phyloP scores from a whole-genome alignment of 1,139 yeast genomes.

The Saccharomyces uvarum region DNA sequence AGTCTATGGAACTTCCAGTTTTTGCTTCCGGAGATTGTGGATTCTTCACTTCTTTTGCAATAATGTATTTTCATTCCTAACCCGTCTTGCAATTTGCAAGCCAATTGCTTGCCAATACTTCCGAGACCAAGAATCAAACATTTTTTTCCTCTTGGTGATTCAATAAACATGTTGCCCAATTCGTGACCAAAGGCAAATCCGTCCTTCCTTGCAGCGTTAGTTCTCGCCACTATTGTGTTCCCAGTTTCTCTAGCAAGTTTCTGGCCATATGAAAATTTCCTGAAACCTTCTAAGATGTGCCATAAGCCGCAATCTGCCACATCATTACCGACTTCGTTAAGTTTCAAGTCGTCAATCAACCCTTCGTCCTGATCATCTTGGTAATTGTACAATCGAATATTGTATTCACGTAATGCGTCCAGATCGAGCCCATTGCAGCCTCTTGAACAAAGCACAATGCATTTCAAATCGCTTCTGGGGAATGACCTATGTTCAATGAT shows the following conservation, averaged over 20 bases:
- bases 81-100: conserved; percentile 41
- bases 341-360: conserved; percentile 7
- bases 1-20: conserved; percentile 38
- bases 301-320: conserved; percentile 79
- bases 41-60: conserved; percentile 44
- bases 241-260: conserved; percentile 32
- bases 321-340: conserved; percentile 36
- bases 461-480: conserved; percentile 18
- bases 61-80: conserved; percentile 69
- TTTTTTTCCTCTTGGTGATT: conserved; percentile 50
- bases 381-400: conserved; percentile 22
- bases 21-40: conserved; percentile 10
- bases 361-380: conserved; percentile 16
- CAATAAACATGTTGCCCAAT: conserved; percentile 33
- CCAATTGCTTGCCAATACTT: conserved; percentile 61
- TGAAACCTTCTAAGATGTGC: conserved; percentile 56
- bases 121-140: conserved; percentile 75
- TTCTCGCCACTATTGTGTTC: conserved; percentile 37
- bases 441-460: conserved; percentile 27
- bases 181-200: conserved; percentile 40
- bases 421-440: conserved; percentile 27
- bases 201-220: conserved; percentile 23
- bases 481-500: conserved; percentile 19
- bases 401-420: conserved; percentile 16
- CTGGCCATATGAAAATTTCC: conserved; percentile 42